A percentile compares a stretch with the other conserved stretches of the same genome.
Conservation (phyloP, 257 asterid species). For the Capsicum pubescens region DNA sequence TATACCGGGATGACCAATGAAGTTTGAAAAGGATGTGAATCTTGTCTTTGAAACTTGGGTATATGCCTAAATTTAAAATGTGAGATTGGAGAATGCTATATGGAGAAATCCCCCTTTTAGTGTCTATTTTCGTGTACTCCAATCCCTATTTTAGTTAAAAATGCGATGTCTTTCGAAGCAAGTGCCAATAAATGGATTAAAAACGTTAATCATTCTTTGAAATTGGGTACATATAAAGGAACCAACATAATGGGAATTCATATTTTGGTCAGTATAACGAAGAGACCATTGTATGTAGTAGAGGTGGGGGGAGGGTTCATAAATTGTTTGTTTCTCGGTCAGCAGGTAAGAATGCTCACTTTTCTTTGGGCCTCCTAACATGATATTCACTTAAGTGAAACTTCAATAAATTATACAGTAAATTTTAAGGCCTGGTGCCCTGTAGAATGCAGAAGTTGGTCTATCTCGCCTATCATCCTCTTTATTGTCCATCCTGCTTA, state of each 20-base stretch:
- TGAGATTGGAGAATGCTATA: background rate
- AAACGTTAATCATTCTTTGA: background rate
- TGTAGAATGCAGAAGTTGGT: background rate
- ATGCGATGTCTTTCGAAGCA: background rate
- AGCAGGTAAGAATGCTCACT: background rate
- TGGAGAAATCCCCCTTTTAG: background rate
- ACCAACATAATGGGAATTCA: background rate
- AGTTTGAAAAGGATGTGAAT: background rate
- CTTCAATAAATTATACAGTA: background rate
- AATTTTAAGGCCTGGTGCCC: background rate
- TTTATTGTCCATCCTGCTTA: background rate
- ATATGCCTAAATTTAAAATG: background rate
- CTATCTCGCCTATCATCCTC: background rate
- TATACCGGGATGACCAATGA: no score
- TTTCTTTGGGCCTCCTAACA: background rate
- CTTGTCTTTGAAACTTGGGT: background rate
- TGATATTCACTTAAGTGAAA: background rate
- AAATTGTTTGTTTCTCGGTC: slow-evolving; percentile 20
- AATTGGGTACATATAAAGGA: background rate
- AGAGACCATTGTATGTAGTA: background rate
- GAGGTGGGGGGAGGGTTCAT: background rate
- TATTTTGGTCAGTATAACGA: background rate
- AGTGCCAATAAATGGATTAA: background rate
- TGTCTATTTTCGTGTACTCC: background rate
- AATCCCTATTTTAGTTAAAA: background rate